Conservation (phyloP, 2,329 filamentous ascomycete genomes). For the Aspergillus neoniger region DNA sequence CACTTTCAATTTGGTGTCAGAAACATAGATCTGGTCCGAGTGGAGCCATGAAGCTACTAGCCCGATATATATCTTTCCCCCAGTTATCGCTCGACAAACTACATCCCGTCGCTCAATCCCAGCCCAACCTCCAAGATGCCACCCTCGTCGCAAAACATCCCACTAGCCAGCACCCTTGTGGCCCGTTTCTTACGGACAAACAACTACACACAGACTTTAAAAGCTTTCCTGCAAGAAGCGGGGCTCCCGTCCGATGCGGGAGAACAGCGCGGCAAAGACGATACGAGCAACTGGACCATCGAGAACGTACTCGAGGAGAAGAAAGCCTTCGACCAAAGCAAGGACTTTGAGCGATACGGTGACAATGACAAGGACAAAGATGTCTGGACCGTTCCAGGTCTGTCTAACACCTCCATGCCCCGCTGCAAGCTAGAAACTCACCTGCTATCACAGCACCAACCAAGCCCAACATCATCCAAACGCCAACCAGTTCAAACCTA, state of each 20-base stretch:
- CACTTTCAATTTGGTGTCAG: neutral
- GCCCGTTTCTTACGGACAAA: constrained; percentile 48
- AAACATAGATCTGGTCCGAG: neutral
- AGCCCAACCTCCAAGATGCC: constrained; percentile 8
- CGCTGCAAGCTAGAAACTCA: constrained; percentile 12
- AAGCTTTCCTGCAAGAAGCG: constrained; percentile 60
- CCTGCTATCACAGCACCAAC: constrained; percentile 45
- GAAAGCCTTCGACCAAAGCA: constrained; percentile 56
- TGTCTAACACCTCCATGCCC: no score
- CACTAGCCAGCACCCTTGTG: constrained; percentile 40
- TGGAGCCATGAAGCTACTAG: neutral
- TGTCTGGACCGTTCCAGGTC: constrained; percentile 53
- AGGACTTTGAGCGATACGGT: constrained; percentile 58
- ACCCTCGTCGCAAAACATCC: constrained; percentile 4
- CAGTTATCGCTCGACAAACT: neutral
- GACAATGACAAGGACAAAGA: constrained; percentile 43
- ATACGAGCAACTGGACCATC: constrained; percentile 54
- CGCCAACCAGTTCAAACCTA: constrained; percentile 56
- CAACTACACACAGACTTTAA: constrained; percentile 54
- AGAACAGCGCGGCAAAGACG: constrained; percentile 22
- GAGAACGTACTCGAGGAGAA: constrained; percentile 64
- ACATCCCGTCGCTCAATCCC: neutral
- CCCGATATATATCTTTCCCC: neutral
- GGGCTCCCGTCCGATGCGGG: constrained; percentile 55
- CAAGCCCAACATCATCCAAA: constrained; percentile 43